phyloP scores from a whole-genome alignment of 768 basidiomycete genomes.

The Psilocybe tampanensis region DNA sequence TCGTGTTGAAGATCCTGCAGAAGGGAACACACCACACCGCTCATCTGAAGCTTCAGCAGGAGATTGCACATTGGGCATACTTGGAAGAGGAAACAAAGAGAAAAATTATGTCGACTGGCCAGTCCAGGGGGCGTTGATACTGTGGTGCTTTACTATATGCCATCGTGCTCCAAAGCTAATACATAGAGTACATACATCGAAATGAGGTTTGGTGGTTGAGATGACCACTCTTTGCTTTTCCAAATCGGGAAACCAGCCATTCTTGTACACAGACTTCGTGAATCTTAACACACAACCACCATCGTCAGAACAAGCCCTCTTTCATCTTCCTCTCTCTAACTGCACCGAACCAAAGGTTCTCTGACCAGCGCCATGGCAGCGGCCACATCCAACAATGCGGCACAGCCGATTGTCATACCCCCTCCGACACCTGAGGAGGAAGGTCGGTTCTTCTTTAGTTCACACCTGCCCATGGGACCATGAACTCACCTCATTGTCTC shows the following conservation, averaged over 20 bases:
- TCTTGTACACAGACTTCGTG: no score
- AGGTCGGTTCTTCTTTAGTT: slow-evolving; percentile 37
- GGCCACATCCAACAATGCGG: slow-evolving; percentile 17
- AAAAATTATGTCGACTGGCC: slow-evolving; percentile 51
- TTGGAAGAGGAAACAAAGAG: slow-evolving; percentile 79
- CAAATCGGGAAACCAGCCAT: neutral
- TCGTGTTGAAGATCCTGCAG: slow-evolving; percentile 32
- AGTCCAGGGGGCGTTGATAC: slow-evolving; percentile 25
- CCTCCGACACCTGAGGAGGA: slow-evolving; percentile 64
- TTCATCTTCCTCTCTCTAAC: neutral
- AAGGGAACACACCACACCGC: slow-evolving; percentile 69
- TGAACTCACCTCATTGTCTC: slow-evolving; percentile 28
- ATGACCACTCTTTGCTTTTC: neutral
- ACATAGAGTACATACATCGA: neutral
- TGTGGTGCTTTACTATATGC: neutral
- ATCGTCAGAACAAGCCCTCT: neutral
- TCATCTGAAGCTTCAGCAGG: slow-evolving; percentile 85
- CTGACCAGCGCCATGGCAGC: slow-evolving; percentile 15
- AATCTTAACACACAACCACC: neutral
- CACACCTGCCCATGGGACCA: slow-evolving; percentile 13
- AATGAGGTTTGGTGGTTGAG: neutral
- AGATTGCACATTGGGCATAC: slow-evolving; percentile 85
- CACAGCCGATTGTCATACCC: slow-evolving; percentile 37
- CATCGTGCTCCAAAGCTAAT: neutral
- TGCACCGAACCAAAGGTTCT: neutral